Base-by-base conservation (phyloP, 768 basidiomycete species). In the Candolleomyces eurysporus region DNA sequence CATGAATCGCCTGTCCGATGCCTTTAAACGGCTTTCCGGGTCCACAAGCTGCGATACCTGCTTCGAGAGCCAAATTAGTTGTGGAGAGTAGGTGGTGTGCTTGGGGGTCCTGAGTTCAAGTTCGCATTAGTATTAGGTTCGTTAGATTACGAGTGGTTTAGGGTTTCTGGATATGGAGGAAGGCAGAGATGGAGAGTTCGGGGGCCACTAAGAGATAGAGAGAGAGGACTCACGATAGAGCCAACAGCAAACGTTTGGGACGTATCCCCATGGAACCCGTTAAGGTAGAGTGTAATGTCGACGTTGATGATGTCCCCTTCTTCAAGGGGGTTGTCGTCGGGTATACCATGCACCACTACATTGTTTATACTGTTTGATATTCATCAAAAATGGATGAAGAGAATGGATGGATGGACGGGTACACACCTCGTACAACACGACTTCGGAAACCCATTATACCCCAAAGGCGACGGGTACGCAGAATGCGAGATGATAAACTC, bases 201-300 rank as follows among this genome's bases (percentile, higher is more conserved):
- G 26, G 19, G 43, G 53, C 32, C n/a, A 32, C 3, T 13, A 48
- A 9, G 19, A 30, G 30, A 8, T 21, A 17, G 30, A 8, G 31
- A 17, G 16, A 14, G 40, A 13, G 19, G 4, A 69, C 76, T 73
- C 71, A 93, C 91, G 16, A 92, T 92, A 39, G 86, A 71, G 43
- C 94, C 94, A 5, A 96, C 87, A 3, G 90, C 73, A 71, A 94
- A 95, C 0, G 90, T 96, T 55, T 82, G 75, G 0, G 93, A 94
- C 0, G 94, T 96, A 66, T 96, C 95, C 1, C 95, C 95, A 65
- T 96, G 94, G 72, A 85, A 94, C 1, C 91, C 90, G 60, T 92
- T 75, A n/a, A 89, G 75, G 71, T 84, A 96, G 8, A 96, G 80
- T 1, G 95, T 96, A 9, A 97, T 74, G 71, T 97, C 95, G 48